Evolutionary conservation across 768 basidiomycete species (phyloP).

Genomic region (Lactifluus volemus): DNA sequence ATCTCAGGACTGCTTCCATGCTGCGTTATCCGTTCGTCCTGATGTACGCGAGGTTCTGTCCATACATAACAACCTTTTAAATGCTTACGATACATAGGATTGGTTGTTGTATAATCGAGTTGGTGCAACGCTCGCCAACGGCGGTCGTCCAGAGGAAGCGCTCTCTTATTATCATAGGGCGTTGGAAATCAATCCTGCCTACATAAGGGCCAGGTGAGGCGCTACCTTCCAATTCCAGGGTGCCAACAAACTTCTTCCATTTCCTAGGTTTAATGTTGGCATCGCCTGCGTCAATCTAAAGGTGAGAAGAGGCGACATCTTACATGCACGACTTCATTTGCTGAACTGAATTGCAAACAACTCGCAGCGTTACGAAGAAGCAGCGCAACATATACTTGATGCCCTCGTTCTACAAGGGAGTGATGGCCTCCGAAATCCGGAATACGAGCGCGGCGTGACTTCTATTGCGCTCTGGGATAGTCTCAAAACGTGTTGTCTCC

Average conservation of each 20-base stretch:
- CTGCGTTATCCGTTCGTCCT: constrained; percentile 81
- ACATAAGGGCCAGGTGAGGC: constrained; percentile 76
- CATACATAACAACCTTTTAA: background rate
- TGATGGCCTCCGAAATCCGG: constrained; percentile 53
- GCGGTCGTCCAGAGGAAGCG: constrained; percentile 70
- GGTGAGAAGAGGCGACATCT: constrained; percentile 32
- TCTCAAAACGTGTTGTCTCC: constrained; percentile 71
- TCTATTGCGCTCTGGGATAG: constrained; percentile 82
- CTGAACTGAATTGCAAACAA: constrained; percentile 10
- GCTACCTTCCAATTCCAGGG: background rate
- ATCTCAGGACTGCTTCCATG: constrained; percentile 88
- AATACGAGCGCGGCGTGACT: constrained; percentile 60
- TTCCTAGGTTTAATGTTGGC: constrained; percentile 76
- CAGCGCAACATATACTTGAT: constrained; percentile 78
- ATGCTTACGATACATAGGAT: constrained; percentile 43
- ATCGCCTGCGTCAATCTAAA: constrained; percentile 86
- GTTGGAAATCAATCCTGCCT: constrained; percentile 78
- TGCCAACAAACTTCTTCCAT: background rate
- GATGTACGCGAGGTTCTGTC: constrained; percentile 45
- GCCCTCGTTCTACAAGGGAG: constrained; percentile 84
- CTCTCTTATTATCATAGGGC: constrained; percentile 81
- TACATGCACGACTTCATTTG: constrained; percentile 16
- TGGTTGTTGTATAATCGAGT: constrained; percentile 90
- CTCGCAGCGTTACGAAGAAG: constrained; percentile 72
- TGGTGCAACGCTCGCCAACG: constrained; percentile 92